Percentiles rank a stretch among this genome's conserved stretches.
These are phyloP conservation scores for Ophiostoma sp. DNA, from an alignment of 2,329 filamentous ascomycete species.

Conservation along the genomic window DNA sequence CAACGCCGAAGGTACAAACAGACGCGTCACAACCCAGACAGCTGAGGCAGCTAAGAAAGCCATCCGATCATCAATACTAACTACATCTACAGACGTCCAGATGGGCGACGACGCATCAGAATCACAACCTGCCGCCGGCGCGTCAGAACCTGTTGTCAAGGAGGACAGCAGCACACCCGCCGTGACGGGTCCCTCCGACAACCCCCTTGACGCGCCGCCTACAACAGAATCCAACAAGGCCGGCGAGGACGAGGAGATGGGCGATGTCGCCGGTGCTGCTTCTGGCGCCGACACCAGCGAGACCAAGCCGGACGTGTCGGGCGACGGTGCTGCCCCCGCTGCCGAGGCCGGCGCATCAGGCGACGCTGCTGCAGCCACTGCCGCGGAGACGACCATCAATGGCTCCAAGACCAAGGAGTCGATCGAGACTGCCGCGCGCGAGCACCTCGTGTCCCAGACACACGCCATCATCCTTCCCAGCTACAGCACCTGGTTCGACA, in stretches of 20 bases:
- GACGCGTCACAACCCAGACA: neutral
- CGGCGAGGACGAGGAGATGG: conserved; percentile 76
- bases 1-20: conserved; percentile 7
- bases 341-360: conserved; percentile 11
- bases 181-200: conserved; percentile 50
- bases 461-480: conserved; percentile 95
- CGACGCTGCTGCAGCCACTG: conserved; percentile 15
- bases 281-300: conserved; percentile 16
- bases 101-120: conserved; percentile 50
- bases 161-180: conserved; percentile 58
- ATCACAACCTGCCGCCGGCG: conserved; percentile 9
- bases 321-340: conserved; percentile 13
- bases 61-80: neutral
- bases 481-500: conserved; percentile 98
- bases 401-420: conserved; percentile 68
- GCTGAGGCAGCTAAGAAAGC: neutral
- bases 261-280: conserved; percentile 42
- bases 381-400: conserved; percentile 33
- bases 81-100: conserved; percentile 49
- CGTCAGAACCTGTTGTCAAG: conserved; percentile 48
- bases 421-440: conserved; percentile 78
- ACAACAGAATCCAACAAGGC: conserved; percentile 46
- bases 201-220: conserved; percentile 61
- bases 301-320: conserved; percentile 23
- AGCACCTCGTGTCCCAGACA: conserved; percentile 87